Base-by-base conservation (phyloP, 805 yeast genomes). In the Metschnikowia colocasiae region DNA sequence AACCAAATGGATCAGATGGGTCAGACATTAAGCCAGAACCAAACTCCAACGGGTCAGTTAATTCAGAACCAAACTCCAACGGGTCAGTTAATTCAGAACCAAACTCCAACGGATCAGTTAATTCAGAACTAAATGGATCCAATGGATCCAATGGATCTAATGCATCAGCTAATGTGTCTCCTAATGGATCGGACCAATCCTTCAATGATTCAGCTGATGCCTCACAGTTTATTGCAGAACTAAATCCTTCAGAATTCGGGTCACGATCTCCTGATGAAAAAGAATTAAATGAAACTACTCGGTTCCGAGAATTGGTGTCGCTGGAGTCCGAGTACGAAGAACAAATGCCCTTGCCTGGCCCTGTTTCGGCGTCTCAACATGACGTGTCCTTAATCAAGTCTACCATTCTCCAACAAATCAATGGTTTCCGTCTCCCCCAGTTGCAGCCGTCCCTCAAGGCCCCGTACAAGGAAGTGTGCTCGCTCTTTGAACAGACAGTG, bases 401-500 rank as follows among this genome's bases (percentile, higher is more conserved):
- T 15, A 40, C 40, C 4, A 40, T 55, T 9, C 35, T 49, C 41
- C 22, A 36, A 7, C 58, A 55, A 26, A 36, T 55, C 16, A 41
- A 49, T n/a, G 57, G 56, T 2, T 22, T 35, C 12, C 30, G 45
- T 6, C 40, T 50, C 3, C 50, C 53, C n/a, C 37, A 25, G 5
- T 29, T 55, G 4, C 45, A 45, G 4, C 39, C 55, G 9, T 27
- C 47, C 1, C 44, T 67, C 2, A 6, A 68, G 3, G 64, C 57
- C 3, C 72, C 75, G 36, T 71, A 70, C 50, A 51, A 66, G 1
- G 85, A 85, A 51, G 60, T 91, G 1, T 78, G 76, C 51, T 66
- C 69, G 10, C 62, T 87, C 54, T 60, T 91, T 43, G 80, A 79
- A 42, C 82, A 81, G 51, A 83, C 95, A 0, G 74, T 90, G 1